Evolutionary conservation across 192 early-diverging fungal genomes (phyloP), one percentile per base, ranked within the genome.

Genomic region (Mortierella hygrophila): DNA sequence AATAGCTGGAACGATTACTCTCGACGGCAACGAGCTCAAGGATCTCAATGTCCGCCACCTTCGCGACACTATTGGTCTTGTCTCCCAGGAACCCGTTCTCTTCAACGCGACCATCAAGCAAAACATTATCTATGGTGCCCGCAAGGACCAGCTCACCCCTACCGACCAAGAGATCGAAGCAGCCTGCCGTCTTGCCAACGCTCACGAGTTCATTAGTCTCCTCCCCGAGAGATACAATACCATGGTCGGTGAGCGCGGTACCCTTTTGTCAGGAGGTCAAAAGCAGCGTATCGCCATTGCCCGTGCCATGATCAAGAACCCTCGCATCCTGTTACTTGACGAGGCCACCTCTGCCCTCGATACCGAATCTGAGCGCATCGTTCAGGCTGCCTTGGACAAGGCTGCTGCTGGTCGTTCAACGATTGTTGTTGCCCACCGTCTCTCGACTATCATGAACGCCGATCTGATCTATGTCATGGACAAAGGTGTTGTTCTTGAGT

Each of bases 41-140:
- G 92, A 95, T 70, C 90, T 94, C 80, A 97, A 98, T 70, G 90
- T 98, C 46, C 83, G 91, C 38, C 98, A 95, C 92, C 88, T 98
- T 52, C 94, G 98, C 29, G 90, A 91, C 74, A 94, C 96, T 71
- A 96, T 99, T 71, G 98, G 97, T 49, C 91, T 98, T 38, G 97
- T 98, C 74, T 91, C 92, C 68, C 97, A 97, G 91, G 97, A 97
- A 83, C 98, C 97, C 2, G 93, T 98, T 49, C 91, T 99, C 60
- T 98, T 98, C 85, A 94, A 89, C 70, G 90, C 89, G 21, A 91
- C 81, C 70, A 95, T 99, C 76, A 90, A 91, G 76, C 92, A 97
- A 83, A 99, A 99, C 89, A 90, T 99, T 44, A 71, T 93, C 10
- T 93, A 93, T 87, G 96, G 96, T 57, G 90, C 92, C 21, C 74